phyloP scores from a whole-genome alignment of 768 basidiomycete genomes.

The Xerocomus potaroensis region DNA sequence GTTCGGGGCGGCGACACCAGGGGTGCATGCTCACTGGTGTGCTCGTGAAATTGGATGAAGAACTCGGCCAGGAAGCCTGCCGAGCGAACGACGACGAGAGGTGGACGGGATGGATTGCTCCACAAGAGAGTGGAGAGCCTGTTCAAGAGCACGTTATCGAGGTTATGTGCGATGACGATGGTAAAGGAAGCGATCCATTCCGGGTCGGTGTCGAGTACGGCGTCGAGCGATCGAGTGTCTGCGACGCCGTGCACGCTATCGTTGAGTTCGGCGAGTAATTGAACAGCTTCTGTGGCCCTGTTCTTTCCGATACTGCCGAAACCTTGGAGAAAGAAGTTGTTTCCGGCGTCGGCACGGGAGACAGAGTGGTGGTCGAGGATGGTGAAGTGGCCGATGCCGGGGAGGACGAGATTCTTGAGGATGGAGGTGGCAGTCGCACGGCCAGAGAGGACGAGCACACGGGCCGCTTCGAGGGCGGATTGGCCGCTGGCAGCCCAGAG shows the following conservation, averaged over 20 bases:
- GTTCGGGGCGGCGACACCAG: background rate
- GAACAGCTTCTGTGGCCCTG: slow-evolving; percentile 76
- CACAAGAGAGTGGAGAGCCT: slow-evolving; percentile 66
- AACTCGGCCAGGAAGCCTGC: slow-evolving; percentile 91
- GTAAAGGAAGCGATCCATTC: slow-evolving; percentile 61
- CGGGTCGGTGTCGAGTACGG: slow-evolving; percentile 52
- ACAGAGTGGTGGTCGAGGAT: slow-evolving; percentile 68
- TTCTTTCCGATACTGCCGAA: slow-evolving; percentile 71
- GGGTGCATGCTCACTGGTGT: slow-evolving; percentile 55
- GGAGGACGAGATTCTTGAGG: slow-evolving; percentile 95
- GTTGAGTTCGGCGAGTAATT: slow-evolving; percentile 80
- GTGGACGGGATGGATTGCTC: slow-evolving; percentile 52
- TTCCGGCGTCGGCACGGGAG: slow-evolving; percentile 76
- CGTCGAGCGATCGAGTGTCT: slow-evolving; percentile 50
- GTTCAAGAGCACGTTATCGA: slow-evolving; percentile 51
- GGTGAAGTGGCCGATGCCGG: slow-evolving; percentile 94
- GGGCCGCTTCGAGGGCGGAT: slow-evolving; percentile 77
- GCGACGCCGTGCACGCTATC: slow-evolving; percentile 73
- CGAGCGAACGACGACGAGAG: slow-evolving; percentile 75
- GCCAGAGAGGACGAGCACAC: slow-evolving; percentile 75
- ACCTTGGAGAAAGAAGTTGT: slow-evolving; percentile 93
- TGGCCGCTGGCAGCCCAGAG: slow-evolving; percentile 96
- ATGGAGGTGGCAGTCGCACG: slow-evolving; percentile 84
- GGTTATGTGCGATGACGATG: slow-evolving; percentile 82
- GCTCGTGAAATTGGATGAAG: slow-evolving; percentile 85